Percentiles rank a stretch among this genome's conserved stretches.
These are phyloP conservation scores for Diutina sp. DNA, from an alignment of 1,139 yeast species.

Conservation along the genomic window DNA sequence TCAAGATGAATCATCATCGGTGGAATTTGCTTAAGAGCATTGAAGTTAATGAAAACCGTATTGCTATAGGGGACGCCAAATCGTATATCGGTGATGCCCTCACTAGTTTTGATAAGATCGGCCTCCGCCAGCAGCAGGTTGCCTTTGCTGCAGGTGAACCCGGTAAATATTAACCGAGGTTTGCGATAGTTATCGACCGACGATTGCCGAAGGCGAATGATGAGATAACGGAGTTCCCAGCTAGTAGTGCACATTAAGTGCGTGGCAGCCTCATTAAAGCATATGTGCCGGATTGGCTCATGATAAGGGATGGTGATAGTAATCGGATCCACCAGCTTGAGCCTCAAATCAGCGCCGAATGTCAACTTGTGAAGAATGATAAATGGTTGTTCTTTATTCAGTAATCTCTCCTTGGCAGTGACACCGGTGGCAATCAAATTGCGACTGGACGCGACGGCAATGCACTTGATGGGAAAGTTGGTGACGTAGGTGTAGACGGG, in stretches of 20 bases:
- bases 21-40: conserved; percentile 24
- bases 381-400: conserved; percentile 70
- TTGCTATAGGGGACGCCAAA: conserved; percentile 32
- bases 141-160: conserved; percentile 8
- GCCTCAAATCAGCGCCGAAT: conserved; percentile 4
- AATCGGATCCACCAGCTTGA: conserved; percentile 38
- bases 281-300: conserved; percentile 67
- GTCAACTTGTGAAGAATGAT: conserved; percentile 49
- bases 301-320: conserved; percentile 76
- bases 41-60: conserved; percentile 23
- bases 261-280: conserved; percentile 58
- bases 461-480: conserved; percentile 66
- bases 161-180: conserved; percentile 52
- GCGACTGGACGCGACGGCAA: conserved; percentile 57
- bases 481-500: conserved; percentile 60
- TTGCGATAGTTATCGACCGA: conserved; percentile 21
- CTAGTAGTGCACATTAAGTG: conserved; percentile 76
- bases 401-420: conserved; percentile 60
- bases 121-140: conserved; percentile 9
- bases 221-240: conserved; percentile 66
- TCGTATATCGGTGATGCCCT: conserved; percentile 77
- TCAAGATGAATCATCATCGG: conserved; percentile 24
- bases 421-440: conserved; percentile 67
- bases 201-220: conserved; percentile 46
- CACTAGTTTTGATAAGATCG: conserved; percentile 50